Evolutionary conservation across 2,329 filamentous ascomycete genomes (phyloP), one percentile per base, ranked within the genome.

Genomic region (Huntiella omanensis): DNA sequence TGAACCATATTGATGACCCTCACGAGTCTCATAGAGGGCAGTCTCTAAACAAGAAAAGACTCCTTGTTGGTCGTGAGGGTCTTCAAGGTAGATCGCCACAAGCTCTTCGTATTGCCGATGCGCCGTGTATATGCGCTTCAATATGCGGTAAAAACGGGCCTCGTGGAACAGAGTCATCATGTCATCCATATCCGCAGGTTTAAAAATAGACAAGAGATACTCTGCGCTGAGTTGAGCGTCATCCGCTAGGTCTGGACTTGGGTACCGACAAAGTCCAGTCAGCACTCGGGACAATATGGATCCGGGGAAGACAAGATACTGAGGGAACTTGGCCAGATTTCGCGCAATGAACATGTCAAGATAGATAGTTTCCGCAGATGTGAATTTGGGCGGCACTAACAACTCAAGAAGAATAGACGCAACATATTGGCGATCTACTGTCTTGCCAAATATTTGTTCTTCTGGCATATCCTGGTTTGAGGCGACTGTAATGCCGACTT

Each of bases 291-390:
- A 83, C 1, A 98, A 68, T 1, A 83, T 81, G 2, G 83, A 86
- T 13, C 87, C 91, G 0, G 88, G 83, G 40, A 98, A 75, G 8
- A 96, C 72, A 43, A 98, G 78, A 56, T 95, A 95, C 58, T 96
- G 88, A 1, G 87, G 86, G 56, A 94, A 98, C 59, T 98, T 98
- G 3, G 92, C 84, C 43, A 98, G 65, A 58, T 94, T 98, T 47
- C 91, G 77, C 13, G 91, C 88, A 57, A 98, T 82, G 57, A 98
- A 98, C 86, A 98, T 98, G 61, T 98, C 86, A 39, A 98, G 72
- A 60, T 94, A 98, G 47, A 98, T 83, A 10, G 83, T 87, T 57
- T 96, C 86, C 50, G 82, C 75, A 0, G 77, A 62, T 1, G 77
- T 73, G 60, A 94, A 96, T 40, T 83, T 75, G 3, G 71, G 67